Conservation (phyloP, 2,329 filamentous ascomycete genomes). For the Monilinia aucupariae region DNA sequence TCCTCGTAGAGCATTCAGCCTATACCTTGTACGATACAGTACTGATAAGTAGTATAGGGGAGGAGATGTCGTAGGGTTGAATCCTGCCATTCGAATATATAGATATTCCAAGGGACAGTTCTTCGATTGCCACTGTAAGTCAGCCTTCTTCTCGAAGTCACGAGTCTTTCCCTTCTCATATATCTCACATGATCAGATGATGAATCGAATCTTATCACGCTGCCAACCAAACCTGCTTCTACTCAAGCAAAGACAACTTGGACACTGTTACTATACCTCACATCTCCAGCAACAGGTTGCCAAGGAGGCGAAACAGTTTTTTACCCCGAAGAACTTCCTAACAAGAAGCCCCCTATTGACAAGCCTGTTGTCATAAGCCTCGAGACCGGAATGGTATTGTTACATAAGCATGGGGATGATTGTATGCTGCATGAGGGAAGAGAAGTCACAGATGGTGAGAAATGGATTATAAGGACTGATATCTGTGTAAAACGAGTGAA, state of each 20-base stretch:
- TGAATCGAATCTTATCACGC: conserved; percentile 68
- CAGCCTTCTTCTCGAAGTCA: background rate
- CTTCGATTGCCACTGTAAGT: conserved; percentile 86
- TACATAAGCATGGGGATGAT: conserved; percentile 84
- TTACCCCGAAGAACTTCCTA: conserved; percentile 62
- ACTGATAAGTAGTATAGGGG: conserved; percentile 53
- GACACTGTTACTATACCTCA: conserved; percentile 86
- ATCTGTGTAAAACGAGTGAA: conserved; percentile 54
- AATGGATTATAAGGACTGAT: conserved; percentile 87
- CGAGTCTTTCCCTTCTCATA: conserved; percentile 13
- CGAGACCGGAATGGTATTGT: conserved; percentile 77
- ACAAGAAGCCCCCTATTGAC: conserved; percentile 39
- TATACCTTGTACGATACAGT: background rate
- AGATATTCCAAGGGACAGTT: conserved; percentile 81
- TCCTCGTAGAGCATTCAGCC: background rate
- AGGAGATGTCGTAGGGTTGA: conserved; percentile 76
- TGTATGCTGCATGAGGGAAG: conserved; percentile 87
- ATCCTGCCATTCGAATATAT: conserved; percentile 84
- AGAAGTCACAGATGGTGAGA: conserved; percentile 74
- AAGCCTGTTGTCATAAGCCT: conserved; percentile 67
- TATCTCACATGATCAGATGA: conserved; percentile 55
- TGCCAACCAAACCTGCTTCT: conserved; percentile 43
- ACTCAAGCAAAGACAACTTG: conserved; percentile 70
- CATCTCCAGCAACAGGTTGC: conserved; percentile 67
- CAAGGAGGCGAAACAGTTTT: conserved; percentile 87